Evolutionary conservation across 1,284 basidiomycete species (phyloP).

Genomic region (Mrakiaceae sp.): DNA sequence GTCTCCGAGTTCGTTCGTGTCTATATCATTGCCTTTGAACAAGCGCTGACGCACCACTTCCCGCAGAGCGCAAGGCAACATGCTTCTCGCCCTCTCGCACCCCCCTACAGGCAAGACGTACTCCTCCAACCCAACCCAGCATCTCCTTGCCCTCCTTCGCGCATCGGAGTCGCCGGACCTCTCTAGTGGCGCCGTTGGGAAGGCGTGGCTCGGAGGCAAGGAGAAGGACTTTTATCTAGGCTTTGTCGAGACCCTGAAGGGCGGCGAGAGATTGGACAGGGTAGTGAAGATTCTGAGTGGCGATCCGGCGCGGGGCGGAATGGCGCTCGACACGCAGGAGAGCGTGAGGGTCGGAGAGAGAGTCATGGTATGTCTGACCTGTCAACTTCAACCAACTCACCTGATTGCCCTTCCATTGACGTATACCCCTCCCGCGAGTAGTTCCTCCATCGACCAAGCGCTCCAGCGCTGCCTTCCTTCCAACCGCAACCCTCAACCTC

Average conservation of each 20-base stretch:
- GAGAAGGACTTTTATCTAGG: constrained; percentile 58
- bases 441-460: constrained; percentile 4
- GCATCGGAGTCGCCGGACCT: constrained; percentile 20
- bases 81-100: constrained; percentile 47
- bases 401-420: neutral
- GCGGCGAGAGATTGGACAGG: constrained; percentile 16
- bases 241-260: constrained; percentile 21
- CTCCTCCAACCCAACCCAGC: constrained; percentile 53
- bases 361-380: constrained; percentile 45
- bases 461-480: too few species aligned
- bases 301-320: constrained; percentile 61
- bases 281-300: constrained; percentile 53
- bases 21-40: too few species aligned
- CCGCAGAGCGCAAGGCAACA: constrained; percentile 61
- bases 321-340: constrained; percentile 54
- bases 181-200: constrained; percentile 18
- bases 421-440: neutral
- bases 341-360: constrained; percentile 47
- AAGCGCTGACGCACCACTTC: neutral
- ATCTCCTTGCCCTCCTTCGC: constrained; percentile 52
- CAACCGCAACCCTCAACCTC: too few species aligned
- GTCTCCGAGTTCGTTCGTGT: neutral
- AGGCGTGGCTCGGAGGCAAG: constrained; percentile 38
- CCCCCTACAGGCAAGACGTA: constrained; percentile 26
- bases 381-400: neutral